A percentile compares a stretch with the other conserved stretches of the same genome.
phyloP scores from a whole-genome alignment of 805 yeast species.

The Ogataea angusta region DNA sequence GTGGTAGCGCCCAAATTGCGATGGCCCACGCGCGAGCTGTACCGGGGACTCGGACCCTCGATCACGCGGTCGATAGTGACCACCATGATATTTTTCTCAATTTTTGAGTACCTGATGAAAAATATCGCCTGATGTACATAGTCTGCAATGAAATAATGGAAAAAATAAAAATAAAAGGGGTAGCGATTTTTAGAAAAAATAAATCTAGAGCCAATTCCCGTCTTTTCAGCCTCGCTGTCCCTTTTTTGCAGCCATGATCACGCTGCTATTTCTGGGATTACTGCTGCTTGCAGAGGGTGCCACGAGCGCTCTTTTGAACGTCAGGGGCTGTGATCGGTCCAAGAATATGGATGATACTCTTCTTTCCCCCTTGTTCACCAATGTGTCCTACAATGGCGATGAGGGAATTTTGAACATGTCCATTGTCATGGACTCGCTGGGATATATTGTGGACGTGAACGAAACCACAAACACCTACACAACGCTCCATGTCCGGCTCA shows the following conservation, averaged over 20 bases:
- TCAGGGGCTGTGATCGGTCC: conserved; percentile 5
- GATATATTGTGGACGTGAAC: conserved; percentile 42
- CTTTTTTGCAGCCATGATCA: not conserved
- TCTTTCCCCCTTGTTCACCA: conserved; percentile 19
- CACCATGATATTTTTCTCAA: conserved; percentile 72
- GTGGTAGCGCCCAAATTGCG: conserved; percentile 31
- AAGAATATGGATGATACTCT: not conserved
- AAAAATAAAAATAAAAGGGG: not conserved
- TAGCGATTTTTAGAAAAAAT: not conserved
- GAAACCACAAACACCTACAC: conserved; percentile 44
- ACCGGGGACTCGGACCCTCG: conserved; percentile 77
- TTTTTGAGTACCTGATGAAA: conserved; percentile 66
- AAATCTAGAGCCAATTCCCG: not conserved
- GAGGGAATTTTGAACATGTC: conserved; percentile 15
- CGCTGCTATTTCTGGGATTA: not conserved
- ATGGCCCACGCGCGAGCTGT: conserved; percentile 50
- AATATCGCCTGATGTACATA: conserved; percentile 37
- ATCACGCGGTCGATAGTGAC: conserved; percentile 66
- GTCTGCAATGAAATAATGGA: not conserved
- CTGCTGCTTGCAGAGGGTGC: not conserved
- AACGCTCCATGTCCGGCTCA: conserved; percentile 44
- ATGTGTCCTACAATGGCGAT: conserved; percentile 18
- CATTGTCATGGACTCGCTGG: conserved; percentile 19
- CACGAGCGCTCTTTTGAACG: conserved; percentile 17
- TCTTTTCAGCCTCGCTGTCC: too few species aligned